Evolutionary conservation across 345 rosid genomes (phyloP), one percentile per base, ranked within the genome.

Genomic region (Toxicodendron radicans): DNA sequence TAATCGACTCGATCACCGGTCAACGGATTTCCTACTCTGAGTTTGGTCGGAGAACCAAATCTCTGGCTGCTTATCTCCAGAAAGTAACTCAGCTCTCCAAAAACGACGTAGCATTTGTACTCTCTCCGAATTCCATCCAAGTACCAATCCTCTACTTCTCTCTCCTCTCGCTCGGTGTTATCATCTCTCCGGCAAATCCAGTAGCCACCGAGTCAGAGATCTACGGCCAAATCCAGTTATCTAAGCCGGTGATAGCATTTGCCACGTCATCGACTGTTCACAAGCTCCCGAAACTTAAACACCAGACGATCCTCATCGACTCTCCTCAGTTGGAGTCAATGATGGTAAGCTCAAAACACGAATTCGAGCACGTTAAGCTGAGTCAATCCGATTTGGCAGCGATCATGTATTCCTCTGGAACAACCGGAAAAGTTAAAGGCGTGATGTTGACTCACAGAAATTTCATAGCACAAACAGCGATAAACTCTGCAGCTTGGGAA

Each of bases 361-460:
- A 59, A 16, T 4, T 60, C 33, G 45, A 70, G 2, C 59, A 0
- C 17, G 83, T 64, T 16, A 60, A 24, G 3, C 79, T 74, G 35
- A 71, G 30, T 24, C 87, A 81, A 66, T 70, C 81, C 9, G 79
- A 77, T 5, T 24, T 72, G 66, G 83, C 85, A 1, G 82, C 80
- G 38, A 81, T 82, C 58, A 4, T 79, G 78, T 84, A 54, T 79
- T 82, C 85, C 1, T 82, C 83, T 1, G 85, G 87, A 20, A 84
- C 83, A 0, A 84, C 85, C 1, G 85, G 83, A n/a, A 72, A 23
- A 8, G 74, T 77, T 17, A 84, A 84, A 70, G 85, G 79, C n/a
- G 87, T 82, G 70, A 61, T 72, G 82, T 20, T 84, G 67, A 79
- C 83, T 68, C 87, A 82, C 62, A 58, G 83, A 54, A 79, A 79